Conservation (phyloP, 345 rosid genomes). For the Pistacia vera region DNA sequence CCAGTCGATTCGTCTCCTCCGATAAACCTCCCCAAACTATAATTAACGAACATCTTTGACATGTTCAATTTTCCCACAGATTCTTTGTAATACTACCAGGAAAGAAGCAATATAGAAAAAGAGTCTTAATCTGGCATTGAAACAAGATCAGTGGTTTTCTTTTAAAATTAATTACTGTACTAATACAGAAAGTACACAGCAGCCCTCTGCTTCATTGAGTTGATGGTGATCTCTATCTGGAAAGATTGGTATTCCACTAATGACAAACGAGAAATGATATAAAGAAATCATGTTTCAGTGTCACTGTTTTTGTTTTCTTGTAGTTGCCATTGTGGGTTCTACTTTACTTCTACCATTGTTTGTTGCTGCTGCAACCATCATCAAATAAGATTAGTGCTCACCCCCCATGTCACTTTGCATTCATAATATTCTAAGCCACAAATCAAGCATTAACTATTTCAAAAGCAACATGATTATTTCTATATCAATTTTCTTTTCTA, state of each 20-base stretch:
- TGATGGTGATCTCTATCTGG: background rate
- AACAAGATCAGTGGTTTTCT: background rate
- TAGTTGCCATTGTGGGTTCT: slow-evolving; percentile 21
- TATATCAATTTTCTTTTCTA: background rate
- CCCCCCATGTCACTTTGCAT: slow-evolving; percentile 12
- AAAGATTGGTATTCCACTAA: background rate
- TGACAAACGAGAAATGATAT: background rate
- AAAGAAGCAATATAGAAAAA: background rate
- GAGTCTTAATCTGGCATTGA: no score
- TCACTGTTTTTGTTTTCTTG: slow-evolving; percentile 15
- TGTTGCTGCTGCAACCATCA: slow-evolving; percentile 13
- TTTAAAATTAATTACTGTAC: no score
- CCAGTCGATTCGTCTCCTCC: background rate
- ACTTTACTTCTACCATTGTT: slow-evolving; percentile 1
- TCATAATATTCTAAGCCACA: slow-evolving; percentile 14
- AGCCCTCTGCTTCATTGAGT: background rate
- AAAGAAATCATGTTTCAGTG: background rate
- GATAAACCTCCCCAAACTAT: background rate
- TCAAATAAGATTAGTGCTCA: slow-evolving; percentile 15
- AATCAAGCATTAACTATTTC: slow-evolving; percentile 2
- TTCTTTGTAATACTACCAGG: background rate
- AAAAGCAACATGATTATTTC: slow-evolving; percentile 5
- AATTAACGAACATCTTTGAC: no score
- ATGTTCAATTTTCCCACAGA: background rate
- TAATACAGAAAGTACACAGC: background rate